These are phyloP conservation scores for Diaporthe batatas DNA, from an alignment of 2,329 filamentous ascomycete species.

Conservation along the genomic window DNA sequence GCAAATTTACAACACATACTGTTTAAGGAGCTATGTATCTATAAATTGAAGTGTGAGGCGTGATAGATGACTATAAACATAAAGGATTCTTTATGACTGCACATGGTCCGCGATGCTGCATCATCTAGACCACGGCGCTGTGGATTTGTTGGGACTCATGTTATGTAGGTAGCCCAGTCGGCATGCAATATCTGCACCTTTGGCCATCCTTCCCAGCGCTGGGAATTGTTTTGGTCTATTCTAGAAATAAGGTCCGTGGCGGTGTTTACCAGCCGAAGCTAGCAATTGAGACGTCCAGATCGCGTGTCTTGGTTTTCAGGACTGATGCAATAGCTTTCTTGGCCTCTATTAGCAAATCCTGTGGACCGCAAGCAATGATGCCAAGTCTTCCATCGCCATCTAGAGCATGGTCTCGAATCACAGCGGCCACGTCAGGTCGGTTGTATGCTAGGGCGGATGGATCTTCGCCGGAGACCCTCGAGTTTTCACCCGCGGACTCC, in stretches of 20 bases:
- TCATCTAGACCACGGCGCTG: too few relatives aligned
- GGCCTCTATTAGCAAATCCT: background rate
- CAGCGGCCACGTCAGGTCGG: background rate
- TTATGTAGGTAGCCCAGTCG: too few relatives aligned
- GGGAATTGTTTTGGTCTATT: background rate
- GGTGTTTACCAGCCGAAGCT: background rate
- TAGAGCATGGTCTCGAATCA: background rate
- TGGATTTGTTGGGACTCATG: too few relatives aligned
- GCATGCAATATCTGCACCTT: too few relatives aligned
- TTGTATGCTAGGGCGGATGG: background rate
- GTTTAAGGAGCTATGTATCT: too few relatives aligned
- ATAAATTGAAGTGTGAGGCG: too few relatives aligned
- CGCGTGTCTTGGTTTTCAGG: background rate
- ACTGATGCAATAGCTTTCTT: background rate
- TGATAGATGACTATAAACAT: too few relatives aligned
- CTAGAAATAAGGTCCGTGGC: background rate
- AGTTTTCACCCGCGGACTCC: background rate
- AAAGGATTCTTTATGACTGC: too few relatives aligned
- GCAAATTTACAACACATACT: too few relatives aligned
- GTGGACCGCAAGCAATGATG: constrained; percentile 19
- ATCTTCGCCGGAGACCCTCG: background rate
- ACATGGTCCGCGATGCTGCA: too few relatives aligned
- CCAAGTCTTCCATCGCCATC: constrained; percentile 15
- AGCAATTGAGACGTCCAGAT: background rate
- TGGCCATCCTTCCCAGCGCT: too few relatives aligned